phyloP scores from a whole-genome alignment of 106 monocot species.

The Narthecium ossifragum region DNA sequence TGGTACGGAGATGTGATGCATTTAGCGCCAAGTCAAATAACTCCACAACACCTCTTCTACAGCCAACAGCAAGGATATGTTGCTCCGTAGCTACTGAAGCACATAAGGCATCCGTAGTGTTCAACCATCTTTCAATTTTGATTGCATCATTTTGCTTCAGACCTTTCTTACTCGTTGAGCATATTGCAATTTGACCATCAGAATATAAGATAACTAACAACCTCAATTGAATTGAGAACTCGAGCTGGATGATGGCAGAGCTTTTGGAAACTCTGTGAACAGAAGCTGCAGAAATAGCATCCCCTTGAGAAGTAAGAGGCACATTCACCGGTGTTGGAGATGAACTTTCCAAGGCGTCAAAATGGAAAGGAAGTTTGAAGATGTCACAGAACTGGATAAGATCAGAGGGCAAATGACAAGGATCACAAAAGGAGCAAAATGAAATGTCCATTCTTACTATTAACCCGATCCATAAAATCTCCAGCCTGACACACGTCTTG shows the following conservation, averaged over 20 bases:
- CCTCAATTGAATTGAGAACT: slow-evolving; percentile 59
- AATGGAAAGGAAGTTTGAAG: slow-evolving; percentile 40
- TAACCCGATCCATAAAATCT: not conserved
- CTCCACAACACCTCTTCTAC: slow-evolving; percentile 81
- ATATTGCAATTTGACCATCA: slow-evolving; percentile 65
- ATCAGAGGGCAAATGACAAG: not conserved
- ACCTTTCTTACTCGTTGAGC: slow-evolving; percentile 82
- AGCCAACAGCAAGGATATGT: slow-evolving; percentile 90
- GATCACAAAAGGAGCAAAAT: too few relatives aligned
- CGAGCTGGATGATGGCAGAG: slow-evolving; percentile 69
- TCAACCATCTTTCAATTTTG: slow-evolving; percentile 70
- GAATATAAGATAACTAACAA: slow-evolving; percentile 75
- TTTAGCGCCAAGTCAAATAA: slow-evolving; percentile 76
- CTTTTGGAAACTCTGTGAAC: slow-evolving; percentile 19
- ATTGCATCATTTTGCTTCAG: slow-evolving; percentile 54
- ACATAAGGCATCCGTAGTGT: slow-evolving; percentile 68
- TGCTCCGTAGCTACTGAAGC: slow-evolving; percentile 84
- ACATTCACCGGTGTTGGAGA: too few relatives aligned
- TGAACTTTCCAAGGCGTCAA: slow-evolving; percentile 14
- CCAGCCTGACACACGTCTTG: too few relatives aligned
- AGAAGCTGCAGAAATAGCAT: slow-evolving; percentile 5
- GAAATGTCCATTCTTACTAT: too few relatives aligned
- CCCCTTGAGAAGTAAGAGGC: slow-evolving; percentile 13
- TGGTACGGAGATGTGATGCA: slow-evolving; percentile 54
- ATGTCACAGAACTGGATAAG: slow-evolving; percentile 56